Evolutionary conservation across 495 filamentous ascomycete genomes (phyloP), one percentile per base, ranked within the genome.

Genomic region (Xylaria bambusicola): DNA sequence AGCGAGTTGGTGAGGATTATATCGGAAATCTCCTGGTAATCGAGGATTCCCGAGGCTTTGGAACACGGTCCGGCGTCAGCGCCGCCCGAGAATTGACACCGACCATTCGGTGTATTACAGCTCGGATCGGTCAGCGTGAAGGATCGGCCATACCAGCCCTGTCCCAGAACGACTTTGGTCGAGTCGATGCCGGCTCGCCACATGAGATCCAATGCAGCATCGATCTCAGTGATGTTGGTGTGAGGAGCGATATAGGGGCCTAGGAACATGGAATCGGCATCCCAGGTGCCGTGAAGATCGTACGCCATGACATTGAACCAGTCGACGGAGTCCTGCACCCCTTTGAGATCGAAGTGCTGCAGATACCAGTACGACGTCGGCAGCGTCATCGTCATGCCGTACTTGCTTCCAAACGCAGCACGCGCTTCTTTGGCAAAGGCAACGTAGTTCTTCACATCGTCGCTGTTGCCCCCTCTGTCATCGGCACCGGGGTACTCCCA

Each of bases 271-370:
- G 23, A 45, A 66, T n/a, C 3, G 13, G 51, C 35, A 17, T 54
- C 51, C 51, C 71, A 73, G 0, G 50, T 52, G 5, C 73, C 70
- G 60, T 73, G 74, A 0, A 82, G 45, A 60, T 83, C 80, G 56
- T 85, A 86, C 1, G 65, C 67, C 84, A 87, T 86, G 12, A 86
- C 4, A 52, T 85, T 84, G 52, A 80, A 78, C 74, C 75, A 86
- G 61, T 82, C 77, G 6, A 82, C 66, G 20, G 62, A 17, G 15
- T 54, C 15, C 29, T 77, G 57, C n/a, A 85, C 63, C 0, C 29
- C 46, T 1, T 59, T 52, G 17, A 85, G 24, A 55, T 86, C 78
- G 59, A 86, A 86, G 41, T 73, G 58, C 26, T 74, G 75, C 0
- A 87, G 62, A 64, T 87, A 87, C 82, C 82, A 84, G 56, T 77